These are phyloP conservation scores for Echinosophora koreensis DNA, from an alignment of 306 rosid genomes.

Conservation along the genomic window DNA sequence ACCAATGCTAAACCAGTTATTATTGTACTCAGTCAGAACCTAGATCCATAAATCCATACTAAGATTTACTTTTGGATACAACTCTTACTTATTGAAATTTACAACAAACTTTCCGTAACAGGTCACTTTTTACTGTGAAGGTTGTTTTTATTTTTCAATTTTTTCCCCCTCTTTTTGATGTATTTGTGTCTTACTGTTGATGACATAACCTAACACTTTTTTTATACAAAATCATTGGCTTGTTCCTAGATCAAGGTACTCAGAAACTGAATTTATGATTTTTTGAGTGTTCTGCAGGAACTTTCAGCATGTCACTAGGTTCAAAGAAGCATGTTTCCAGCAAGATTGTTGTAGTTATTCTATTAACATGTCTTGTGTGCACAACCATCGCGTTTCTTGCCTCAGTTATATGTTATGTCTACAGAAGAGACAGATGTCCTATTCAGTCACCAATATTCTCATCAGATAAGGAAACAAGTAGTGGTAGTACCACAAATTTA, in stretches of 20 bases:
- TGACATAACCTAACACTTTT: background rate
- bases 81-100: slow-evolving; percentile 9
- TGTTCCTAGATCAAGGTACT: slow-evolving; percentile 25
- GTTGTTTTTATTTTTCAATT: background rate
- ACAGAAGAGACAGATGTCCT: slow-evolving; percentile 61
- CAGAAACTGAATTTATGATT: slow-evolving; percentile 37
- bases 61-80: slow-evolving; percentile 14
- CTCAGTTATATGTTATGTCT: slow-evolving; percentile 69
- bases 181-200: slow-evolving; percentile 13
- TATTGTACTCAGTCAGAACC: background rate
- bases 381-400: slow-evolving; percentile 77
- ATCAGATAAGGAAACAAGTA: slow-evolving; percentile 75
- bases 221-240: background rate
- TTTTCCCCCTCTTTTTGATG: background rate
- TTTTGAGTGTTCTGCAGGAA: slow-evolving; percentile 64
- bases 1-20: slow-evolving; percentile 26
- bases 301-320: slow-evolving; percentile 53
- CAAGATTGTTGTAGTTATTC: slow-evolving; percentile 72
- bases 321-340: slow-evolving; percentile 73
- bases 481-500: slow-evolving; percentile 80
- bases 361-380: slow-evolving; percentile 67
- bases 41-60: slow-evolving; percentile 18
- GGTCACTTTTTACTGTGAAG: slow-evolving; percentile 23
- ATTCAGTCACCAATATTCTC: slow-evolving; percentile 68
- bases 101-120: background rate